Base-by-base conservation (phyloP, 176 grass and related monocot genomes). In the Phragmites australis region DNA sequence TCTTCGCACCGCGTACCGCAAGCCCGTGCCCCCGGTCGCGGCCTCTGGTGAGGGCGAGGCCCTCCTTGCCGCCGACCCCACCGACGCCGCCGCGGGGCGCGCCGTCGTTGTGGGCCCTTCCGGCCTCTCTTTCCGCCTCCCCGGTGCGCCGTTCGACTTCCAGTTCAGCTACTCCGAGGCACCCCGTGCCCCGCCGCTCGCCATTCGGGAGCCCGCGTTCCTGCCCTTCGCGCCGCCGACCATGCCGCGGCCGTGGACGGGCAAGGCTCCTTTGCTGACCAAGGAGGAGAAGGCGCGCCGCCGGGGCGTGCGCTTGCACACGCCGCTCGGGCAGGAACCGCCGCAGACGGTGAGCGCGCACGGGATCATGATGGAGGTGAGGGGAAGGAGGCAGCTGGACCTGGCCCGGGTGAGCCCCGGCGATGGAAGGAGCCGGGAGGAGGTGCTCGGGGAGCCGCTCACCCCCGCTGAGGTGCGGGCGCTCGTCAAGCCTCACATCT, bases 201-300 rank as follows among this genome's bases (percentile, higher is more conserved):
- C 95, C 64, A 92, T 98, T 74, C 95, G 95, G 57, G 95, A 98
- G 76, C 95, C 95, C 15, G 92, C 95, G 57, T 98, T 98, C 90
- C 89, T 98, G 52, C 95, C 95, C 56, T 98, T 98, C 88, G 90
- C 92, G 5, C 92, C 95, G 40, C 92, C 92, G 21, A 89, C 95
- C 66, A 98, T 98, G 95, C 90, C 92, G 73, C 92, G 95, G 30
- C 95, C 95, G 27, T 98, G 95, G 95, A 98, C 95, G 3, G 95
- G 95, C 1, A 98, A 94, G 81, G 92, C 95, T 16, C 95, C 95
- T 30, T 87, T 98, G 25, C 75, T 98, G 54, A 93, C 90, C 22
- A 97, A 98, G 89, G 91, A 98, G 83, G 95, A 98, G 83, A 98
- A 98, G 83, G 89, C 87, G 59, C 81, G 90, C 44, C 78, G 90